Conservation (phyloP, 2,329 filamentous ascomycete species). For the Teratosphaeria nubilosa region DNA sequence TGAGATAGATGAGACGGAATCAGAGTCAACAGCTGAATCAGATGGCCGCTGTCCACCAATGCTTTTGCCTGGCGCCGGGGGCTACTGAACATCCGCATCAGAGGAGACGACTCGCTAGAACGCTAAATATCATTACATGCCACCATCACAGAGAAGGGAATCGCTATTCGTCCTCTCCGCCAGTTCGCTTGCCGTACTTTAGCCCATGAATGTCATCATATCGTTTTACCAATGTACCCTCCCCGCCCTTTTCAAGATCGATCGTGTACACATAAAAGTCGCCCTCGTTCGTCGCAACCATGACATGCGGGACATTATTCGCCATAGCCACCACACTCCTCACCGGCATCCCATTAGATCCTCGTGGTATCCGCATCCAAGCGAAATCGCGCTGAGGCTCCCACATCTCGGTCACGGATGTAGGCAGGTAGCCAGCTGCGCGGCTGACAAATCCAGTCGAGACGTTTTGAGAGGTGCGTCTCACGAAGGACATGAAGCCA, state of each 20-base stretch:
- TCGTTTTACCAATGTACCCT: conserved; percentile 82
- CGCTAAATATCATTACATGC: conserved; percentile 6
- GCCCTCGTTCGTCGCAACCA: conserved; percentile 95
- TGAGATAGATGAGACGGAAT: background rate
- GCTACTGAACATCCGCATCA: background rate
- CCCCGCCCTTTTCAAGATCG: conserved; percentile 86
- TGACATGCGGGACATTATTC: conserved; percentile 85
- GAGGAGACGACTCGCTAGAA: conserved; percentile 12
- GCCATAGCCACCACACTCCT: conserved; percentile 96
- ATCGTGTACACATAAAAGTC: conserved; percentile 93
- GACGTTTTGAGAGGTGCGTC: conserved; percentile 91
- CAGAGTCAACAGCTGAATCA: background rate
- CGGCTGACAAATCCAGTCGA: conserved; percentile 79
- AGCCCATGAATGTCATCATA: conserved; percentile 49
- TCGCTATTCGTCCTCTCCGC: conserved; percentile 19
- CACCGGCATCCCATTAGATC: conserved; percentile 43
- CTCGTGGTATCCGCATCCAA: conserved; percentile 83
- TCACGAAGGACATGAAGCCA: conserved; percentile 78
- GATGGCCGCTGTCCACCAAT: background rate
- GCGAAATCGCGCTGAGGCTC: conserved; percentile 91
- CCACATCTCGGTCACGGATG: conserved; percentile 95
- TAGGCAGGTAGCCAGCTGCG: conserved; percentile 83
- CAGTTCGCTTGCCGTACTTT: conserved; percentile 17
- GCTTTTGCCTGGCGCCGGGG: background rate
- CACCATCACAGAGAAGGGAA: background rate